phyloP scores from a whole-genome alignment of 257 asterid species.

The Solanum neorickii region DNA sequence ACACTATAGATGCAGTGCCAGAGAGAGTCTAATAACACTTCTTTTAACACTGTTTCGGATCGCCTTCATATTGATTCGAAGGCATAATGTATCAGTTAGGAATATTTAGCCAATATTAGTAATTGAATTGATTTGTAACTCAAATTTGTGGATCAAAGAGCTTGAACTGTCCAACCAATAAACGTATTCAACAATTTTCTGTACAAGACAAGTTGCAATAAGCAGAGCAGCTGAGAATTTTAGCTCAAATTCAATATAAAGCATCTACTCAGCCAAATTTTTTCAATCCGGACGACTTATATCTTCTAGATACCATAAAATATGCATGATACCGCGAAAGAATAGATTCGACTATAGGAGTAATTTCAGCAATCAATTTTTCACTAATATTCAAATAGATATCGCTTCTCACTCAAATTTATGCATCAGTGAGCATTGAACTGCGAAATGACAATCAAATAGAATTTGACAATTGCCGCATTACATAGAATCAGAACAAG shows the following conservation, averaged over 20 bases:
- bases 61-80: neutral
- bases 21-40: neutral
- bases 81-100: neutral
- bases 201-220: neutral
- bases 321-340: neutral
- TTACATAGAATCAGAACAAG: neutral
- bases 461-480: neutral
- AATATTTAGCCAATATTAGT: neutral
- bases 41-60: neutral
- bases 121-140: neutral
- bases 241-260: neutral
- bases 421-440: neutral
- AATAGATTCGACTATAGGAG: neutral
- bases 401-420: neutral
- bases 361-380: neutral
- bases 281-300: neutral
- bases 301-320: neutral
- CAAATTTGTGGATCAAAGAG: neutral
- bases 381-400: neutral
- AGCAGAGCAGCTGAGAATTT: neutral
- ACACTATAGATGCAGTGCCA: neutral
- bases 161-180: neutral
- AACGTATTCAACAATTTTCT: too few species aligned
- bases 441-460: neutral
- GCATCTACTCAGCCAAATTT: neutral